Base-by-base conservation (phyloP, 192 early-diverging fungal genomes). In the Borealophlyctis nickersoniae region DNA sequence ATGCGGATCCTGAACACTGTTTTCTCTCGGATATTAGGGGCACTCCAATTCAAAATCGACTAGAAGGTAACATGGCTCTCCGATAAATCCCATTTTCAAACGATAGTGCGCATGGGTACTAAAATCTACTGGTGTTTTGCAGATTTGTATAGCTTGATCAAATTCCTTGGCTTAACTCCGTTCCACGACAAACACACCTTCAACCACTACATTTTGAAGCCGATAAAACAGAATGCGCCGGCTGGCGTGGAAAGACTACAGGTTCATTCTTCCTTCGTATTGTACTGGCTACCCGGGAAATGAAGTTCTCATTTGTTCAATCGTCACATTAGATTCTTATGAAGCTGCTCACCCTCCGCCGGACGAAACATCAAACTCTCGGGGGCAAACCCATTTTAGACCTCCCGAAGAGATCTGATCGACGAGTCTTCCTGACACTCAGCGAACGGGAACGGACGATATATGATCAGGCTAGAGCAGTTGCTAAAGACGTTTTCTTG, bases 121-220 rank as follows among this genome's bases (percentile, higher is more conserved):
- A n/a, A n/a, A n/a, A n/a, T n/a, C n/a, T n/a, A n/a, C n/a, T n/a
- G n/a, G 66, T 11, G 7, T 28, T 13, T 70, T 58, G 36, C 24
- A 65, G 95, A 98, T 70, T 69, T 97, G 22, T 96, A 82, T 75
- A 86, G 88, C 4, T 72, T 95, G 19, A 80, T 96, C 23, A 87
- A 86, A 36, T 98, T 96, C 62, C 79, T 98, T 5, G 80, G 84
- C 9, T 70, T 84, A 0, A 76, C 81, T 57, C 91, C 91, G 13
- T 85, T 84, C 50, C 58, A 74, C 52, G 39, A 56, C 14, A 76
- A 69, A 53, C 36, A 59, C 71, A 66, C 62, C 59, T 78, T 72
- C 74, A 56, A 59, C 28, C 49, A 66, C 13, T 68, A 71, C 34
- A 73, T 85, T 27, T 61, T 62, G 22, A 76, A 75, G 32, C 75